Evolutionary conservation across 495 filamentous ascomycete genomes (phyloP).

Genomic region (Aspergillus kassunensis): DNA sequence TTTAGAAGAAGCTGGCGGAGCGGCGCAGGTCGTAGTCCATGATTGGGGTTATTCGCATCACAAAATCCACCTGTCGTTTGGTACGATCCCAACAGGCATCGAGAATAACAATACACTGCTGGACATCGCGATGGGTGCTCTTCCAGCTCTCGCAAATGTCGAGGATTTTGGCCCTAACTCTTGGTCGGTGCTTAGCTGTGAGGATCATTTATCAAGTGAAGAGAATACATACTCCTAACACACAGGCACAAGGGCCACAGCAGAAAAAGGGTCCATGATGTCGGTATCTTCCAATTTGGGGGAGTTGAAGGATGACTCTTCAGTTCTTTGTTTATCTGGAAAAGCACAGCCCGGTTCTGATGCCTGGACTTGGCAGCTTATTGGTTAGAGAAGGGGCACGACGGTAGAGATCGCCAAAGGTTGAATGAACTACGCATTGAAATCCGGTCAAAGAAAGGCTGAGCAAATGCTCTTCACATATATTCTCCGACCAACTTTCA

Average conservation of each 20-base stretch:
- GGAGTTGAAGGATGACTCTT: too few species aligned
- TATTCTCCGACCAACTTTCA: too few species aligned
- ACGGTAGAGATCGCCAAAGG: too few species aligned
- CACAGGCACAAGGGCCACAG: not conserved
- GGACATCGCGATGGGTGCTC: not conserved
- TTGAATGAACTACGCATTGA: too few species aligned
- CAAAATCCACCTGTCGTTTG: not conserved
- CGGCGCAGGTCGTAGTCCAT: not conserved
- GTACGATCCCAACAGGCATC: not conserved
- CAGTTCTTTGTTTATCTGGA: too few species aligned
- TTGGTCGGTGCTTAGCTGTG: not conserved
- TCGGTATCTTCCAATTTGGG: not conserved
- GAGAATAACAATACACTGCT: not conserved
- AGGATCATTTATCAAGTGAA: not conserved
- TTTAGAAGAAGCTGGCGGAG: not conserved
- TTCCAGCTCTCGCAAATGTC: not conserved
- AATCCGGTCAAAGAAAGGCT: too few species aligned
- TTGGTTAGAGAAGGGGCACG: too few species aligned
- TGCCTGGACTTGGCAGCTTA: too few species aligned
- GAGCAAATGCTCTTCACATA: too few species aligned
- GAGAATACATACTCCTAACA: not conserved
- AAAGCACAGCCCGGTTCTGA: too few species aligned
- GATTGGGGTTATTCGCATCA: not conserved
- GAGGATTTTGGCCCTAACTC: not conserved
- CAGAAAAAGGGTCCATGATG: not conserved